Evolutionary conservation across 495 filamentous ascomycete genomes (phyloP).

Genomic region (Annulohypoxylon moriforme): DNA sequence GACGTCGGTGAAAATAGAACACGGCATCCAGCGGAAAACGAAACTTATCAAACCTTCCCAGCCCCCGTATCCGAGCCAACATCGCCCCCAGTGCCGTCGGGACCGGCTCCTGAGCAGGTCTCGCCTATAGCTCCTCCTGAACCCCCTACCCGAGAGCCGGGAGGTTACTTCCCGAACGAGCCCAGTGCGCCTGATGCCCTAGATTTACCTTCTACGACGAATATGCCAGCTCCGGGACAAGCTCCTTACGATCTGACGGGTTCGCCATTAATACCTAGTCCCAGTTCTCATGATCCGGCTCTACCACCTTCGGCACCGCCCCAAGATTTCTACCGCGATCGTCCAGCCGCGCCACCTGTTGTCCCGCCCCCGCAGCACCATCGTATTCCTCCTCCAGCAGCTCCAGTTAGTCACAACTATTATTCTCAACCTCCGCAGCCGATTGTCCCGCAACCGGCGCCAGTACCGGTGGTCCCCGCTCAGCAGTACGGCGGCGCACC

Average conservation of each 20-base stretch:
- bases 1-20: conserved; percentile 58
- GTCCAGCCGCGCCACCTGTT: conserved; percentile 28
- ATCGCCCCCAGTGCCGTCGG: conserved; percentile 55
- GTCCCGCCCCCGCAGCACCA: conserved; percentile 30
- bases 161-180: conserved; percentile 42
- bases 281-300: conserved; percentile 46
- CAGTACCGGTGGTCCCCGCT: conserved; percentile 19
- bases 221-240: conserved; percentile 44
- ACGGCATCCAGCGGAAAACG: conserved; percentile 48
- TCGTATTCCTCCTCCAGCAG: conserved; percentile 28
- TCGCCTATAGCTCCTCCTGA: conserved; percentile 52
- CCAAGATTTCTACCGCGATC: conserved; percentile 43
- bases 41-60: conserved; percentile 52
- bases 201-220: conserved; percentile 42
- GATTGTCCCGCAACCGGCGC: conserved; percentile 13
- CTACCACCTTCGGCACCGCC: conserved; percentile 30
- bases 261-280: conserved; percentile 39
- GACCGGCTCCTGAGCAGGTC: conserved; percentile 47
- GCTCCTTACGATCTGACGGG: conserved; percentile 11
- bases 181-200: conserved; percentile 36
- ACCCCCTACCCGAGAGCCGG: conserved; percentile 46
- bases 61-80: conserved; percentile 51
- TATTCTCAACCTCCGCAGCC: conserved; percentile 39
- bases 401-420: conserved; percentile 24
- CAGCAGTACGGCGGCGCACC: conserved; percentile 36